Conservation (phyloP, 2,329 filamentous ascomycete genomes). For the Nothophaeocryptopus gaeumannii region DNA sequence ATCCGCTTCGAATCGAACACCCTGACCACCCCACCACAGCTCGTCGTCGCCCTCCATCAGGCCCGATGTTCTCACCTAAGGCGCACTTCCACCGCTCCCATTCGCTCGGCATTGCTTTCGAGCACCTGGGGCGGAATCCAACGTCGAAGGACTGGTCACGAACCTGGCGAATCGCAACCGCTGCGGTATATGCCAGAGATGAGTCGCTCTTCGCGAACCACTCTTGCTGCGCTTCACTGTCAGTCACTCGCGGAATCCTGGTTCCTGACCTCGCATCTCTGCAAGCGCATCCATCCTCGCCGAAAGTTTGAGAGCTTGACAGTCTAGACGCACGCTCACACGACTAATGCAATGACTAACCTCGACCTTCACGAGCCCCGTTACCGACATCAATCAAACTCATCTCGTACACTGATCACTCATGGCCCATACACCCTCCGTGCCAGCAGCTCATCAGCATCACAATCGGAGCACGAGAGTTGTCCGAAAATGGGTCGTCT, state of each 20-base stretch:
- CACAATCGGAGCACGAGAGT: too few relatives aligned
- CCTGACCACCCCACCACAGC: neutral
- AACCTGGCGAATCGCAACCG: neutral
- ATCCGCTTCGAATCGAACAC: neutral
- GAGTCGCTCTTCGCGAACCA: neutral
- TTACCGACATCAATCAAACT: too few relatives aligned
- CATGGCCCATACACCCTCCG: too few relatives aligned
- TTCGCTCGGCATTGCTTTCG: neutral
- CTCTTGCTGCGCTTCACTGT: neutral
- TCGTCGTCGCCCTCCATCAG: neutral
- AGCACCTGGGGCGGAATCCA: neutral
- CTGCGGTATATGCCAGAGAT: neutral
- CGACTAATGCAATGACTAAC: slow-evolving; percentile 1
- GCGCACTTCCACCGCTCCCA: neutral
- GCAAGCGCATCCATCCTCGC: neutral
- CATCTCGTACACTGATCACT: too few relatives aligned
- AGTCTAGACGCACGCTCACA: neutral
- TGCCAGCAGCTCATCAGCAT: too few relatives aligned
- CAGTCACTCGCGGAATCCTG: neutral
- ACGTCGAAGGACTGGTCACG: neutral
- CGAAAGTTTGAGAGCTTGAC: neutral
- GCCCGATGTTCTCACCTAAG: neutral
- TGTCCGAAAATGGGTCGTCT: neutral
- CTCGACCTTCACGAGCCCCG: too few relatives aligned
- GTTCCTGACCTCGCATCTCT: neutral